A percentile compares a stretch with the other conserved stretches of the same genome.
Evolutionary conservation across 495 filamentous ascomycete species (phyloP).

Genomic region (Daldinia caldariorum): DNA sequence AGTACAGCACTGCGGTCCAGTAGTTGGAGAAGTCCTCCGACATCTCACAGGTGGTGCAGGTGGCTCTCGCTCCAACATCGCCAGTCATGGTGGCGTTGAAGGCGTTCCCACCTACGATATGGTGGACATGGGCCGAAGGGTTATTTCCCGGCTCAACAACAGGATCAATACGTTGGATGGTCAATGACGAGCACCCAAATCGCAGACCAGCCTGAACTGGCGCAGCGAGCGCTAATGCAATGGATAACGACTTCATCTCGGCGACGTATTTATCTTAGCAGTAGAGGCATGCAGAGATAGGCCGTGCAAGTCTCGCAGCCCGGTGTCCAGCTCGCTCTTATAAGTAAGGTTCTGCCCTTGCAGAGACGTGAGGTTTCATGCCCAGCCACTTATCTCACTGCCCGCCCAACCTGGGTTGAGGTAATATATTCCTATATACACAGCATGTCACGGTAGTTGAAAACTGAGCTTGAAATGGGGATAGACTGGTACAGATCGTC

Average conservation of each 20-base stretch:
- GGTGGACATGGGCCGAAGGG: slow-evolving; percentile 58
- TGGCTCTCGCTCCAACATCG: slow-evolving; percentile 52
- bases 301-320: slow-evolving; percentile 15
- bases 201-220: slow-evolving; percentile 55
- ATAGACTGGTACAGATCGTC: slow-evolving; percentile 7
- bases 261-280: slow-evolving; percentile 22
- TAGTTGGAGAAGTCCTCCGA: slow-evolving; percentile 59
- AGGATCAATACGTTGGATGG: slow-evolving; percentile 58
- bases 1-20: slow-evolving; percentile 61
- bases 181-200: slow-evolving; percentile 58
- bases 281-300: slow-evolving; percentile 34
- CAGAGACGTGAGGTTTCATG: slow-evolving; percentile 17
- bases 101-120: slow-evolving; percentile 59
- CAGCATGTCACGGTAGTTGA: slow-evolving; percentile 19
- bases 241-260: slow-evolving; percentile 59
- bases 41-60: slow-evolving; percentile 58
- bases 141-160: slow-evolving; percentile 53
- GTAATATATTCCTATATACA: slow-evolving; percentile 20
- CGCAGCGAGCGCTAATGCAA: slow-evolving; percentile 51
- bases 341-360: slow-evolving; percentile 31
- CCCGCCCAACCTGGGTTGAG: slow-evolving; percentile 18
- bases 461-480: slow-evolving; percentile 18
- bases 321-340: slow-evolving; percentile 32
- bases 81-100: slow-evolving; percentile 59
- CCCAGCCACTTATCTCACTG: slow-evolving; percentile 7